These are phyloP conservation scores for Mycena rosella DNA, from an alignment of 768 basidiomycete genomes.

Conservation along the genomic window DNA sequence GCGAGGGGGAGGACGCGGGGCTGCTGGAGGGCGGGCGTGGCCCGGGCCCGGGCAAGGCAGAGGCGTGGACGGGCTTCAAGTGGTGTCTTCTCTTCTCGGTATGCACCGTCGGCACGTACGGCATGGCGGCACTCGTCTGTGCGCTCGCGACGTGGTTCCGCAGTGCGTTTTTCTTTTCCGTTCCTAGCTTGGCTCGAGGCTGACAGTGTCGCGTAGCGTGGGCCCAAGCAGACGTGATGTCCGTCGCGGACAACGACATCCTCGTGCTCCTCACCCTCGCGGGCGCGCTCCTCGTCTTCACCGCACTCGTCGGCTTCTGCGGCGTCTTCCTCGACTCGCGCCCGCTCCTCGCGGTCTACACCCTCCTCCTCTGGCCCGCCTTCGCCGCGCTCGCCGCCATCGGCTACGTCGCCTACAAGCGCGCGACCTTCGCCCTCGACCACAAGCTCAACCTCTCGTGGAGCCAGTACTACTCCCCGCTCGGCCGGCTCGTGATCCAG, in stretches of 20 bases:
- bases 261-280: constrained; percentile 69
- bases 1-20: constrained; percentile 1
- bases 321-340: constrained; percentile 77
- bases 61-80: constrained; percentile 73
- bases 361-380: constrained; percentile 75
- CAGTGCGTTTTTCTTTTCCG: constrained; percentile 46
- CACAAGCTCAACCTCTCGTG: constrained; percentile 77
- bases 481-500: constrained; percentile 69
- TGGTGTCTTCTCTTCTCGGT: constrained; percentile 72
- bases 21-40: constrained; percentile 50
- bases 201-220: constrained; percentile 56
- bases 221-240: constrained; percentile 72
- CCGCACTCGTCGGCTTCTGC: constrained; percentile 69
- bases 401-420: constrained; percentile 76
- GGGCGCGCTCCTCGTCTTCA: constrained; percentile 67
- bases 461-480: constrained; percentile 71
- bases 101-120: constrained; percentile 66
- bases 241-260: constrained; percentile 69
- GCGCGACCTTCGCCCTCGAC: constrained; percentile 70
- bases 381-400: constrained; percentile 68
- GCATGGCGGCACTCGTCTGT: constrained; percentile 62
- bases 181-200: not conserved
- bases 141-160: constrained; percentile 72
- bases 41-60: constrained; percentile 55
- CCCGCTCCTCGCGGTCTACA: constrained; percentile 75